phyloP scores from a whole-genome alignment of 208 protist species.

The Trypanosoma rangeli region DNA sequence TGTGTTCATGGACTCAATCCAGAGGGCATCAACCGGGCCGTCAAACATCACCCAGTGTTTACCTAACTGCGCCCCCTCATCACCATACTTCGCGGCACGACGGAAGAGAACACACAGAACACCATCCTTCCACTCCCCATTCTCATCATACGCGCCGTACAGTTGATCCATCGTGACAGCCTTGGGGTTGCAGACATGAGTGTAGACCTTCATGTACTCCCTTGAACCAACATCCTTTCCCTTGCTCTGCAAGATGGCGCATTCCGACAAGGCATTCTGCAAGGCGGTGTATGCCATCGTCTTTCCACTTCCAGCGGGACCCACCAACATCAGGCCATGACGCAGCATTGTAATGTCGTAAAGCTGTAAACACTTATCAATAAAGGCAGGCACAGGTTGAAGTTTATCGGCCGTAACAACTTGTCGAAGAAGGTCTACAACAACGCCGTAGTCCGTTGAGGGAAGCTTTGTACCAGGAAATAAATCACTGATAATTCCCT shows the following conservation, averaged over 20 bases:
- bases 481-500: constrained; percentile 98
- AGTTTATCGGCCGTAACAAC: constrained; percentile 64
- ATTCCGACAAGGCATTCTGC: constrained; percentile 79
- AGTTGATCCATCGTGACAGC: constrained; percentile 98
- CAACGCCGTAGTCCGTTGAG: constrained; percentile 92
- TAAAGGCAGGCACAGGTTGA: constrained; percentile 92
- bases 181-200: constrained; percentile 96
- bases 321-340: constrained; percentile 98
- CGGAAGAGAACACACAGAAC: constrained; percentile 95
- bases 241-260: constrained; percentile 67
- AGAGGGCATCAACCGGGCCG: constrained; percentile 96
- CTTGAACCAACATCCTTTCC: constrained; percentile 65
- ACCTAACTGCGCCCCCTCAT: constrained; percentile 77
- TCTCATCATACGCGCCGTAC: constrained; percentile 97
- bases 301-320: constrained; percentile 96
- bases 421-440: constrained; percentile 81
- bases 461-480: constrained; percentile 96
- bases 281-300: constrained; percentile 90
- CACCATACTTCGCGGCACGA: constrained; percentile 85
- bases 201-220: constrained; percentile 90
- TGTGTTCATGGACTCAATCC: constrained; percentile 97
- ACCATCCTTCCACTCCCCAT: constrained; percentile 97
- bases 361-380: constrained; percentile 97
- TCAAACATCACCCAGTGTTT: constrained; percentile 98
- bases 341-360: constrained; percentile 98